Evolutionary conservation across 1,284 basidiomycete genomes (phyloP), one percentile per base, ranked within the genome.

Genomic region (Meripilus lineatus): DNA sequence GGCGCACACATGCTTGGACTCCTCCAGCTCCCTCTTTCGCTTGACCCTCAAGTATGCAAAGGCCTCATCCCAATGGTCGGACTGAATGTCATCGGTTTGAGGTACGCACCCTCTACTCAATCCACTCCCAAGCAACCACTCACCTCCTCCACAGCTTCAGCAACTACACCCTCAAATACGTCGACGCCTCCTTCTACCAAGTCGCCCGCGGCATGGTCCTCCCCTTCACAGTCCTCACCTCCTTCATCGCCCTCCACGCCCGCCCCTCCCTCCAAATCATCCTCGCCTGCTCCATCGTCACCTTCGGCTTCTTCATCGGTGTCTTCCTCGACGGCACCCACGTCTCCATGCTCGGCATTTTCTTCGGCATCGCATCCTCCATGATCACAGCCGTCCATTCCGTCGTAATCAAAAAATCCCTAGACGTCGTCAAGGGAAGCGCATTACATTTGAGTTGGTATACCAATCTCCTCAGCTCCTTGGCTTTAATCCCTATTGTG

Each of bases 151-250:
- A 42, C 58, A 91, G 86, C 55, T 88, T 89, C 63, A 90, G 88
- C 67, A 94, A 93, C 61, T 92, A 86, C 59, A 93, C 89, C 44
- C 75, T 93, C 38, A 88, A 92, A 79, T 89, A 85, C 57, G 91
- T 93, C 55, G 91, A 93, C 49, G 88, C 90, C 4, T 93, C 91
- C 0, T 93, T 93, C 65, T 93, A 93, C 61, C 89, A 90, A 67
- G 82, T 93, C 48, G 89, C 89, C 1, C 82, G 89, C n/a, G 89
- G 89, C 14, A 73, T 93, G 50, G 76, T 93, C 23, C 77, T 93
- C 25, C 90, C 91, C 0, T 88, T 90, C 70, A 94, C 91, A 14
- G 89, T 93, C 54, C 66, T 71, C 52, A 84, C 87, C 17, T 92
- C 91, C 22, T 84, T 75, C 61, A 38, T 87, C 52, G 68, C 86